Percentiles rank a stretch among this genome's conserved stretches.
phyloP scores from a whole-genome alignment of 1,139 yeast species.

The Candida anutae region DNA sequence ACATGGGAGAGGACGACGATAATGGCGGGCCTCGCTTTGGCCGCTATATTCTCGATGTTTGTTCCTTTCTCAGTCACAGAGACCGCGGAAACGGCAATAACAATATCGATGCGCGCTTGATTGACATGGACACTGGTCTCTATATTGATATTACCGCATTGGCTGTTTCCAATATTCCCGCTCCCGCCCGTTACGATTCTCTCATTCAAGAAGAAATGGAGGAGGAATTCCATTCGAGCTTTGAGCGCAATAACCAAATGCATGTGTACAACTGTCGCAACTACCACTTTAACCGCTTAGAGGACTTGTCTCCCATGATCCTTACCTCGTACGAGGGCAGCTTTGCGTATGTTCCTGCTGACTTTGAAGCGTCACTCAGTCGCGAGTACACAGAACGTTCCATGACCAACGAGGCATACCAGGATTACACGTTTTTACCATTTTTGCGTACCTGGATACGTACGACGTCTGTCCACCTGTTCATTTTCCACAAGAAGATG shows the following conservation, averaged over 20 bases:
- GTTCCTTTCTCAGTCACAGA: conserved; percentile 10
- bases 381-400: conserved; percentile 24
- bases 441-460: conserved; percentile 23
- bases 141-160: conserved; percentile 16
- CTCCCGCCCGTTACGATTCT: conserved; percentile 9
- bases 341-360: conserved; percentile 24
- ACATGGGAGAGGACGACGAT: conserved; percentile 9
- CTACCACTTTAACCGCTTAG: conserved; percentile 13
- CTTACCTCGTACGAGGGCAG: conserved; percentile 27
- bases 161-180: conserved; percentile 7
- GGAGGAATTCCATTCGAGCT: background rate
- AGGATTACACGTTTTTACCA: conserved; percentile 10
- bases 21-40: conserved; percentile 10
- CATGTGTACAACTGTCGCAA: conserved; percentile 12
- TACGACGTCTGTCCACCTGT: conserved; percentile 12
- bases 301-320: conserved; percentile 24
- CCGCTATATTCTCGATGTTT: conserved; percentile 13
- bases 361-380: conserved; percentile 18
- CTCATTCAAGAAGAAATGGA: conserved; percentile 5
- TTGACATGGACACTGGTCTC: conserved; percentile 14
- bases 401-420: conserved; percentile 5
- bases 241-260: conserved; percentile 7
- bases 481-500: conserved; percentile 7
- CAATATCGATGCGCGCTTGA: conserved; percentile 15
- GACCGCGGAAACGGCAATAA: conserved; percentile 11